A percentile compares a stretch with the other conserved stretches of the same genome.
Evolutionary conservation across 768 basidiomycete species (phyloP).

Genomic region (Mrakia gelida): DNA sequence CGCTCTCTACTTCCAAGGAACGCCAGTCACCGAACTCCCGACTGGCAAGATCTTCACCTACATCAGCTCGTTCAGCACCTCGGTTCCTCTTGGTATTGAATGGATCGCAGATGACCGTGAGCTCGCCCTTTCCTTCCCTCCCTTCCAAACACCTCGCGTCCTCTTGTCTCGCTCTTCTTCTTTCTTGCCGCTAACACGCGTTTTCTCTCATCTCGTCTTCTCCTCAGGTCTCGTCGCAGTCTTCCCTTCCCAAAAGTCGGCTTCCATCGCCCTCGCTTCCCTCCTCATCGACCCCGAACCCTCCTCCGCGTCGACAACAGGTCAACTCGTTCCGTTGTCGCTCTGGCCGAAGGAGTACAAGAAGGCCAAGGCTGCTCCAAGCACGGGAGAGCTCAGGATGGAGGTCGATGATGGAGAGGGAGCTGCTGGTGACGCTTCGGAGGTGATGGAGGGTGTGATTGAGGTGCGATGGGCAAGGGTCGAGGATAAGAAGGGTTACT

Average conservation of each 20-base stretch:
- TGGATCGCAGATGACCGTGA: slow-evolving; percentile 9
- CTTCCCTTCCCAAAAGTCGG: slow-evolving; percentile 9
- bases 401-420: slow-evolving; percentile 19
- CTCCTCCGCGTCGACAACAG: background rate
- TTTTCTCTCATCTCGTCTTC: background rate
- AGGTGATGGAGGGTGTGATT: slow-evolving; percentile 5
- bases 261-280: slow-evolving; percentile 2
- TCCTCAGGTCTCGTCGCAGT: slow-evolving; percentile 9
- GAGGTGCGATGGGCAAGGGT: slow-evolving; percentile 17
- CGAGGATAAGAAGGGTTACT: slow-evolving; percentile 4
- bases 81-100: slow-evolving; percentile 3
- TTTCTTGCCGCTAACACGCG: too few relatives aligned
- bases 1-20: slow-evolving; percentile 26
- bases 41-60: slow-evolving; percentile 28
- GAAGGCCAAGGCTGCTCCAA: background rate
- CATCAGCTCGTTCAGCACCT: slow-evolving; percentile 9
- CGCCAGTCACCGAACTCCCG: slow-evolving; percentile 19
- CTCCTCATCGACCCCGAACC: slow-evolving; percentile 1
- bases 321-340: slow-evolving; percentile 4
- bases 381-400: slow-evolving; percentile 2
- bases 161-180: background rate
- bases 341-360: slow-evolving; percentile 28
- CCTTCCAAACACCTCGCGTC: background rate
- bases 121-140: background rate
- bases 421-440: background rate